Conservation (phyloP, 1,284 basidiomycete genomes). For the Leccinum fuscescens region DNA sequence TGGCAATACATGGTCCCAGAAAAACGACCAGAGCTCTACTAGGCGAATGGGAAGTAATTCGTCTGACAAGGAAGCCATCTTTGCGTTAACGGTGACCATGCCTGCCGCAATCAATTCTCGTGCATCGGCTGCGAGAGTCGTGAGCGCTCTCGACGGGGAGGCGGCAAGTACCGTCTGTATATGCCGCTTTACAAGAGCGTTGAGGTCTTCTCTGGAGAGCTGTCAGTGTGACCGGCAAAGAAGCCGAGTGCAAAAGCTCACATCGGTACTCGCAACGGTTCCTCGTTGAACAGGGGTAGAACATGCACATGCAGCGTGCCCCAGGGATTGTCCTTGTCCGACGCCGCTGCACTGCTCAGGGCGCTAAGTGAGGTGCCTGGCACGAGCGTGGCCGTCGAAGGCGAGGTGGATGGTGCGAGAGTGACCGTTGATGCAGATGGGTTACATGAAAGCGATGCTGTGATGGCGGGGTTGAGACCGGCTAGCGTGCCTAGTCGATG, state of each 20-base stretch:
- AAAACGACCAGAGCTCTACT: conserved; percentile 91
- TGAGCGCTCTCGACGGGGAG: conserved; percentile 61
- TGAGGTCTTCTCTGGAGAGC: conserved; percentile 79
- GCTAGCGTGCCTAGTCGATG: conserved; percentile 67
- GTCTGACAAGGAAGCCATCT: conserved; percentile 72
- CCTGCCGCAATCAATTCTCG: conserved; percentile 82
- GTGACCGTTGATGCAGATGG: conserved; percentile 38
- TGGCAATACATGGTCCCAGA: conserved; percentile 90
- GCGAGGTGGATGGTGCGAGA: conserved; percentile 28
- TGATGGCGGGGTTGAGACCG: conserved; percentile 40
- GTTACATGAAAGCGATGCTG: conserved; percentile 38
- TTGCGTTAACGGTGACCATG: conserved; percentile 89
- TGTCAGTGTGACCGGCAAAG: conserved; percentile 7
- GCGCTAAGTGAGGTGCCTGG: conserved; percentile 19
- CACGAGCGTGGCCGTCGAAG: conserved; percentile 23
- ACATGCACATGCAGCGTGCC: conserved; percentile 81
- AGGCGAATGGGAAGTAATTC: conserved; percentile 73
- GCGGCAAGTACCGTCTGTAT: conserved; percentile 67
- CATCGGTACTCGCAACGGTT: conserved; percentile 86
- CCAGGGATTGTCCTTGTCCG: conserved; percentile 67
- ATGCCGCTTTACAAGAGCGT: conserved; percentile 75
- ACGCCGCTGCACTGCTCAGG: conserved; percentile 10
- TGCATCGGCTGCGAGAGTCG: conserved; percentile 75
- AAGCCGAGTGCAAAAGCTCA: conserved; percentile 35
- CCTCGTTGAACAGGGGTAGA: conserved; percentile 89